Evolutionary conservation across 768 basidiomycete species (phyloP), one percentile per base, ranked within the genome.

Genomic region (Wakefieldia striispora): DNA sequence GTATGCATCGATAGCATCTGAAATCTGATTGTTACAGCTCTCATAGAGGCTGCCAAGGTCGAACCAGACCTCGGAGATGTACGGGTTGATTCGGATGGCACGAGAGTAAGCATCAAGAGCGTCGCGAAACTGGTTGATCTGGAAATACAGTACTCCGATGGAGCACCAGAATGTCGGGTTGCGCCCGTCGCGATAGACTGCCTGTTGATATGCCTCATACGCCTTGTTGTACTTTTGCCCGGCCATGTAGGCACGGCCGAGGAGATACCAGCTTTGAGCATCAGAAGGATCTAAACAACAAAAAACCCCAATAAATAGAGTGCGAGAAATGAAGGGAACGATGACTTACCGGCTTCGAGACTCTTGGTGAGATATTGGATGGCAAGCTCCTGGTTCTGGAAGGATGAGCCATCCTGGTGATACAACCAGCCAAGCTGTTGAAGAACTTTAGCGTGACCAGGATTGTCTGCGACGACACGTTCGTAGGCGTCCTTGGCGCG

Each of bases 91-190:
- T 54, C 95, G 87, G 61, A 99, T 98, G 11, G 97, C 97, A 14
- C 95, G 89, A 24, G 97, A 98, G 70, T 99, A 99, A 10, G 97
- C 97, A 63, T 99, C 97, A 33, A 99, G 84, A 3, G 95, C 95
- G 63, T 99, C 97, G 45, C 95, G 92, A 75, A 91, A 99, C 66
- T 99, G 97, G 71, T 97, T 98, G 75, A 99, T 97, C 67, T 99
- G 95, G 79, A 97, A 99, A 68, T 99, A 99, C 1, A 99, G 80
- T 1, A 99, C 97, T 40, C 97, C 97, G 62, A 99, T 99, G 20
- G 93, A 95, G 67, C 95, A 98, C 97, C 97, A 98, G 71, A 97
- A 99, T 0, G 97, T 97, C 0, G 97, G 97, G 66, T 98, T 99
- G 50, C 94, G 91, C 19, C 95, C 97, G 62, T 99, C 97, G 45